Evolutionary conservation across 75 land plant species (phyloP).

Genomic region (Sequoia sempervirens): DNA sequence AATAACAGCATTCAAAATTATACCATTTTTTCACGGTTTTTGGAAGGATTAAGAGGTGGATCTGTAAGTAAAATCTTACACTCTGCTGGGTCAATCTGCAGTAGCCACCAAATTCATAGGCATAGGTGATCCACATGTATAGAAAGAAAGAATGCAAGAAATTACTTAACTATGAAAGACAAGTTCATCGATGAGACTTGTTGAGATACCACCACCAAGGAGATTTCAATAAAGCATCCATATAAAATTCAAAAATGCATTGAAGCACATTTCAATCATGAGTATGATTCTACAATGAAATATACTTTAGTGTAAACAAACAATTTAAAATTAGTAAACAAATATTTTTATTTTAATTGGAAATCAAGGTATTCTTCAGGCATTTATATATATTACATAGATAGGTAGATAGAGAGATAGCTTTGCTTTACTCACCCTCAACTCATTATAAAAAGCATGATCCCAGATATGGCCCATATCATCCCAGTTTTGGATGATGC

Average conservation of each 20-base stretch:
- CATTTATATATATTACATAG: neutral
- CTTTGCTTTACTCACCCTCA: conserved; percentile 42
- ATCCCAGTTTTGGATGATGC: conserved; percentile 98
- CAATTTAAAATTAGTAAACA: neutral
- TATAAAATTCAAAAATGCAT: neutral
- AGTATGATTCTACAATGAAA: neutral
- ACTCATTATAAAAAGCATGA: conserved; percentile 82
- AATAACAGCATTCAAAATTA: neutral
- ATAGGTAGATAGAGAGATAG: neutral
- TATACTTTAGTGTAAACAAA: conserved; percentile 1
- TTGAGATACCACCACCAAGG: neutral
- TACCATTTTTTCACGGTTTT: conserved; percentile 96
- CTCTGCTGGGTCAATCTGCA: conserved; percentile 87
- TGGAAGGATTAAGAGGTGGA: conserved; percentile 94
- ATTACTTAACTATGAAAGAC: neutral
- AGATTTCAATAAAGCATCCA: neutral
- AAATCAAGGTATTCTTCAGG: neutral
- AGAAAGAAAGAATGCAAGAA: conserved; percentile 2
- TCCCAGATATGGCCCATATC: conserved; percentile 99
- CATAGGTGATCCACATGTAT: neutral
- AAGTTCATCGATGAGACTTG: neutral
- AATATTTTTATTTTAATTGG: neutral
- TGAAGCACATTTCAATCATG: neutral
- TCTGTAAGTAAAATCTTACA: conserved; percentile 95
- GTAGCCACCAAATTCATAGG: neutral